Base-by-base conservation (phyloP, 2,329 filamentous ascomycete genomes). In the Thielaviopsis ethacetica region DNA sequence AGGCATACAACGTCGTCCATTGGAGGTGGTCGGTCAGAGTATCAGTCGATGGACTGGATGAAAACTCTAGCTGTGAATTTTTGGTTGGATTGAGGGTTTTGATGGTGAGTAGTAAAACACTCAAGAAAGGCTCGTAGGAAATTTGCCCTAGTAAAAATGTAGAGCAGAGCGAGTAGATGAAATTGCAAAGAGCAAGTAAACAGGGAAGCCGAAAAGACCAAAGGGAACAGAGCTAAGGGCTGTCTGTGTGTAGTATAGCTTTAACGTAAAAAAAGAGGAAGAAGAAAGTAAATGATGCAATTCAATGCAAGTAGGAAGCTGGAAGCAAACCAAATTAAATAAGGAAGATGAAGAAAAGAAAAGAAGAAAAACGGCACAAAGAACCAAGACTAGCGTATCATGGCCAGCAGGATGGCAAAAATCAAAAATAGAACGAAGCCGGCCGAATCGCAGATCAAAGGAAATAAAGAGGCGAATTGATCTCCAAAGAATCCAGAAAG, bases 1-100 rank as follows among this genome's bases (percentile, higher is more conserved):
- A 73, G 71, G 62, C 77, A 75, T 24, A 77, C 69, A 58, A 78
- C 76, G 65, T 78, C 75, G 63, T 78, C 75, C 68, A 76, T 75
- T 57, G 56, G 62, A 53, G 61, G 54, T 62, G 66, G 65, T 68
- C 65, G 67, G 68, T 68, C 55, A 62, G 60, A 63, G 64, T 64
- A 59, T 59, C 61, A 62, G 62, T 58, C 56, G 68, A 66, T 66
- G 67, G 67, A 65, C 63, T 61, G 57, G 64, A 63, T 65, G 63
- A 66, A 62, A 63, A 63, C 65, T 66, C 66, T 17, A 13, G 51
- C 13, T 53, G 51, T 4, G 17, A 13, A n/a, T 17, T 22, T 27
- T 34, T 34, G 49, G 24, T 26, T 13, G 62, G 62, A 63, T 62
- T 62, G 65, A 67, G 65, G 64, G 65, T 65, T 44, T 44, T 44